Evolutionary conservation across 495 filamentous ascomycete species (phyloP), one percentile per base, ranked within the genome.

Genomic region (Aspergillus ellipticus): DNA sequence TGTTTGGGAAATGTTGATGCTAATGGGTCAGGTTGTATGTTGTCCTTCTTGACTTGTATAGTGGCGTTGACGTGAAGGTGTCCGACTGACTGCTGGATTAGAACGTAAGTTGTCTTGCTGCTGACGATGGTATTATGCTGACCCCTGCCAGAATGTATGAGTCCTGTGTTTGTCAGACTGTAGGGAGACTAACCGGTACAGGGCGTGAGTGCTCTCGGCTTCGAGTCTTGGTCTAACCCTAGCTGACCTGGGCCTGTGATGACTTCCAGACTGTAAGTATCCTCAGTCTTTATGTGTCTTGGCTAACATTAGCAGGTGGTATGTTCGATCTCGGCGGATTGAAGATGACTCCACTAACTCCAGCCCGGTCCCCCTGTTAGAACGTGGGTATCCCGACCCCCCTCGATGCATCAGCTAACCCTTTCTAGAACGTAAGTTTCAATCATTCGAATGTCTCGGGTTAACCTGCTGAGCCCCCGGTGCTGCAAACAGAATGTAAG

Each of bases 281-380:
- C 15, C 17, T 28, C 11, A 21, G 19, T 21, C 37, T 49, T 11
- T 13, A 11, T 11, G 26, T 39, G 41, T 21, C 42, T 13, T 49
- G 22, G 19, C 56, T 58, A 29, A 58, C 56, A 22, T 42, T 39
- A 3, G 41, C 33, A 58, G 56, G 56, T 58, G 56, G 56, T 58
- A 58, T 43, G 56, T 58, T 28, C 55, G 19, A 17, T 19, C 28
- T 43, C 13, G 16, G 29, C 31, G 21, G 11, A 15, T 20, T 51
- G 43, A 54, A 19, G 35, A 28, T 28, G 7, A 28, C 24, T 52
- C 56, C 56, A 58, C 43, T 58, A 17, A 58, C 56, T 22, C 39
- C 11, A 29, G 35, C n/a, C 29, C 28, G n/a, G 15, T 16, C 43
- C 15, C 22, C 6, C n/a, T 22, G 17, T 9, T 22, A 45, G 42